These are phyloP conservation scores for Kodamaea neixiangensis DNA, from an alignment of 805 yeast species.

Conservation along the genomic window DNA sequence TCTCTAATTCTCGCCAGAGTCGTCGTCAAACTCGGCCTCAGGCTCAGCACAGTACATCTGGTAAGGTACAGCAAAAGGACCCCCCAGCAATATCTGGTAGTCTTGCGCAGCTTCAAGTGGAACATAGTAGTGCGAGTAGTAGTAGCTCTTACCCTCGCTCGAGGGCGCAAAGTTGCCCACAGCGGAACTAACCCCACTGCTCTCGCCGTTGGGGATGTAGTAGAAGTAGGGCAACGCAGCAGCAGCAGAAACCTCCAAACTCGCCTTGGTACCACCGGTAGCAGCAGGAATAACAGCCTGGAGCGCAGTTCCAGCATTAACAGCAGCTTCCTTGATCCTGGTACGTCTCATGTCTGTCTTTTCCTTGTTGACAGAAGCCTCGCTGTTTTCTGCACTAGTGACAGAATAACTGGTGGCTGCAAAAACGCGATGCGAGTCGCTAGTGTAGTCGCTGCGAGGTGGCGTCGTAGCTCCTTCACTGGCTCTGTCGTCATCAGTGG, in stretches of 20 bases:
- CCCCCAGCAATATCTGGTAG: conserved; percentile 18
- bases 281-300: not conserved
- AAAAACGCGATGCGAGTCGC: not conserved
- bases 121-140: conserved; percentile 27
- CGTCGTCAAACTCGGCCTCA: not conserved
- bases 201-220: conserved; percentile 16
- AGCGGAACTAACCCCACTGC: not conserved
- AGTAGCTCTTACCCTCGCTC: conserved; percentile 10
- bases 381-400: not conserved
- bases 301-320: too few species aligned
- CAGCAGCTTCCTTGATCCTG: not conserved
- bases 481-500: not conserved
- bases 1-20: not conserved
- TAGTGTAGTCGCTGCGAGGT: not conserved
- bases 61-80: conserved; percentile 13
- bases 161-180: conserved; percentile 1
- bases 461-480: not conserved
- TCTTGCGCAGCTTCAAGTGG: conserved; percentile 20
- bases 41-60: conserved; percentile 15
- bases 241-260: not conserved
- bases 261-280: not conserved
- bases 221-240: conserved; percentile 17
- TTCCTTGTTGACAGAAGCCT: not conserved
- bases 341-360: not conserved
- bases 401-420: not conserved